Evolutionary conservation across 331 rosid species (phyloP).

Genomic region (Malus hybrid): DNA sequence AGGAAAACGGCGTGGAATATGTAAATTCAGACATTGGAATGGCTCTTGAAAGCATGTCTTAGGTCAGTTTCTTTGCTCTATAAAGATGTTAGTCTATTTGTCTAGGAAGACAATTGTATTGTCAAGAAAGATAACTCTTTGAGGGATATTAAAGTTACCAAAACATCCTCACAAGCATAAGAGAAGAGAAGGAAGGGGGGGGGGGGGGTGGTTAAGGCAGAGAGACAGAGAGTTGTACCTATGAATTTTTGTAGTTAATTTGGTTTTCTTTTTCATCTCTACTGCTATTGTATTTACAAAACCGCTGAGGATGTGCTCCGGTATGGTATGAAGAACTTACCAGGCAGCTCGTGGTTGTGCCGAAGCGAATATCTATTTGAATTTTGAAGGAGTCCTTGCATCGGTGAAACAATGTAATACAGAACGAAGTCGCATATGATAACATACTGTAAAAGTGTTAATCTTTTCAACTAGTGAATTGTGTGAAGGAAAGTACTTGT

Average conservation of each 20-base stretch:
- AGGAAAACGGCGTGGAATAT: conserved; percentile 63
- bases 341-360: conserved; percentile 1
- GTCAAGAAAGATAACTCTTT: background rate
- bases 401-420: background rate
- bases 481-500: background rate
- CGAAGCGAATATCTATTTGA: background rate
- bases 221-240: background rate
- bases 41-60: conserved; percentile 32
- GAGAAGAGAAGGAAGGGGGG: too few species aligned
- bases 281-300: background rate
- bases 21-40: conserved; percentile 64
- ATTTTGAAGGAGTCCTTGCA: background rate
- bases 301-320: background rate
- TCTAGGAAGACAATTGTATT: background rate
- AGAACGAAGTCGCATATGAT: background rate
- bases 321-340: background rate
- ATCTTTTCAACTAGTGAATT: background rate
- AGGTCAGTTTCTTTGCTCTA: background rate
- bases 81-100: background rate
- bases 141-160: background rate
- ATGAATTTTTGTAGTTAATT: background rate
- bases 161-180: background rate
- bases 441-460: background rate
- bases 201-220: too few species aligned
- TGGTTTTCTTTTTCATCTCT: background rate